Evolutionary conservation across 129 eudicot species (phyloP).

Genomic region (Saussurea involucrata): DNA sequence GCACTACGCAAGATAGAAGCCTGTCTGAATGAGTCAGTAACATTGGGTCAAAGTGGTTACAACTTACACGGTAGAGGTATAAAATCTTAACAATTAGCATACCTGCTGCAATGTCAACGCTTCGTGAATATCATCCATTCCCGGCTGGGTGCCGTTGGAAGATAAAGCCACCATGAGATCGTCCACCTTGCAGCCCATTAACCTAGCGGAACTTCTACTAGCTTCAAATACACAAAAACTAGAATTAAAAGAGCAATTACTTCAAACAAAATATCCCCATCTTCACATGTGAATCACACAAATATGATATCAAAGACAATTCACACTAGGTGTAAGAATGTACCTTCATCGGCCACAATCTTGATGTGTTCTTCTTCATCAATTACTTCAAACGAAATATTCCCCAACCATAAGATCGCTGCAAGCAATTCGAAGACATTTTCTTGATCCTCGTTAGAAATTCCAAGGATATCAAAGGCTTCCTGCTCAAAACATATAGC

Average conservation of each 20-base stretch:
- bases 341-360: constrained; percentile 81
- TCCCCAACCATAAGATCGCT: constrained; percentile 93
- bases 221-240: constrained; percentile 50
- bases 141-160: constrained; percentile 52
- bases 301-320: no score
- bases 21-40: neutral
- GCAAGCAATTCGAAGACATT: constrained; percentile 70
- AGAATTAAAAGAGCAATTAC: neutral
- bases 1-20: neutral
- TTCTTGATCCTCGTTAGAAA: constrained; percentile 62
- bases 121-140: constrained; percentile 37
- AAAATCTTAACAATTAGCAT: neutral
- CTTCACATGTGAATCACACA: no score
- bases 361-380: constrained; percentile 65
- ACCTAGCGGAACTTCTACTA: constrained; percentile 56
- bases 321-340: neutral
- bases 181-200: constrained; percentile 66
- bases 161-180: constrained; percentile 63
- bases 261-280: no score
- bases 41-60: no score
- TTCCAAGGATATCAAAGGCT: constrained; percentile 49
- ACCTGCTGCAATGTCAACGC: constrained; percentile 81
- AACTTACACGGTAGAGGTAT: neutral
- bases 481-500: constrained; percentile 47
- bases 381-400: constrained; percentile 61